Base-by-base conservation (phyloP, 495 filamentous ascomycete species). In the Corynascus novoguineensis region DNA sequence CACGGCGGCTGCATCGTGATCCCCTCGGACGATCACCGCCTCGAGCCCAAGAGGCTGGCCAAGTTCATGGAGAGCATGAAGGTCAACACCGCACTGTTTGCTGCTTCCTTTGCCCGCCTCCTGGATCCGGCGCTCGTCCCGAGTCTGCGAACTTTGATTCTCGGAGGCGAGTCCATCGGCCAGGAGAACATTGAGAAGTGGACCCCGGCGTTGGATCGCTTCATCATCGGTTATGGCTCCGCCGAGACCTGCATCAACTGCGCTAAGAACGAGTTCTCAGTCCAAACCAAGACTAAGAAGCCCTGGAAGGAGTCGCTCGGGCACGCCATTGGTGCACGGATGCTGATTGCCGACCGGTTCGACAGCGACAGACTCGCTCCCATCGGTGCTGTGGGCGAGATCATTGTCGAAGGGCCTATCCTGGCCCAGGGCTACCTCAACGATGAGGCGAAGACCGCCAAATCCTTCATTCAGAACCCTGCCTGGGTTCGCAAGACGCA, bases 161-260 rank as follows among this genome's bases (percentile, higher is more conserved):
- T 55, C 12, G 52, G 52, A 24, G 52, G 52, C 17, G 52, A 55
- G 31, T 19, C 38, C 10, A 45, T 55, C 19, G 40, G 40, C 27
- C 52, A 55, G 52, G 52, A 44, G 11, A 46, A 46, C 27, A 55
- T 55, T 29, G 52, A 55, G 17, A 46, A 25, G 40, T 55, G 52
- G 52, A 46, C 52, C 17, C 40, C 40, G 27, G 22, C 40, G 1
- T 19, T 55, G 19, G 40, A 55, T 15, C 51, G 51, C 19, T 55
- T 55, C 28, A 46, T 55, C 4, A 55, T 46, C 19, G 52, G 52
- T 15, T 55, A 55, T 27, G 52, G 52, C 8, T 46, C 52, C 5
- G 40, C 52, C 7, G 52, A 55, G 40, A 55, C 52, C 28, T 55
- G 52, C 40, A 46, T 55, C 38, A 54, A 54, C 37, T 54, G 51